Conservation (phyloP, 768 basidiomycete species). For the Clathrus columnatus region DNA sequence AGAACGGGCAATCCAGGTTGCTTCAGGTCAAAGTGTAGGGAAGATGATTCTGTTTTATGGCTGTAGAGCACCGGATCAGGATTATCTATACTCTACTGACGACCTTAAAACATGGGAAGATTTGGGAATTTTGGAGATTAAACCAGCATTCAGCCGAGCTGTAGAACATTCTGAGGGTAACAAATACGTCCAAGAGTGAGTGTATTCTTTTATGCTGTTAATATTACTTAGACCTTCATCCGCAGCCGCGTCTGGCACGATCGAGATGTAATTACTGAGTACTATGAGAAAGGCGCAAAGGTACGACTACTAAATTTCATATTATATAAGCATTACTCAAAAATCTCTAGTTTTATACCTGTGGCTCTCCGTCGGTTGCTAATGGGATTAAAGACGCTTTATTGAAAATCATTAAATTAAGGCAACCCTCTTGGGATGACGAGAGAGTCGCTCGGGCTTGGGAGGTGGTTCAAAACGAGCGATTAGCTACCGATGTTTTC, state of each 20-base stretch:
- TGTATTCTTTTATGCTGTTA: not conserved
- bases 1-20: slow-evolving; percentile 38
- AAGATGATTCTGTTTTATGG: slow-evolving; percentile 39
- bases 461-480: slow-evolving; percentile 27
- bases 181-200: slow-evolving; percentile 34
- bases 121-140: slow-evolving; percentile 35
- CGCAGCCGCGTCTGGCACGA: slow-evolving; percentile 36
- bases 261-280: slow-evolving; percentile 25
- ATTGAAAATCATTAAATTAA: slow-evolving; percentile 27
- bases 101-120: slow-evolving; percentile 36
- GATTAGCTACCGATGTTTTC: slow-evolving; percentile 40
- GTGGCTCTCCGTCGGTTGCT: slow-evolving; percentile 32
- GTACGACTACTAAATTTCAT: slow-evolving; percentile 17
- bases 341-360: slow-evolving; percentile 31
- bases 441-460: slow-evolving; percentile 20
- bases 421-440: slow-evolving; percentile 11
- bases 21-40: slow-evolving; percentile 33
- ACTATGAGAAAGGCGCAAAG: slow-evolving; percentile 28
- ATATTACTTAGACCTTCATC: not conserved
- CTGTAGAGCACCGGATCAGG: slow-evolving; percentile 32
- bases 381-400: slow-evolving; percentile 31
- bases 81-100: slow-evolving; percentile 34
- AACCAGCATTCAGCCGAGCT: slow-evolving; percentile 34
- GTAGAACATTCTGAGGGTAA: slow-evolving; percentile 24
- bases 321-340: not conserved